A percentile compares a stretch with the other conserved stretches of the same genome.
Conservation (phyloP, 2,329 filamentous ascomycete genomes). For the Scedosporium dehoogii region DNA sequence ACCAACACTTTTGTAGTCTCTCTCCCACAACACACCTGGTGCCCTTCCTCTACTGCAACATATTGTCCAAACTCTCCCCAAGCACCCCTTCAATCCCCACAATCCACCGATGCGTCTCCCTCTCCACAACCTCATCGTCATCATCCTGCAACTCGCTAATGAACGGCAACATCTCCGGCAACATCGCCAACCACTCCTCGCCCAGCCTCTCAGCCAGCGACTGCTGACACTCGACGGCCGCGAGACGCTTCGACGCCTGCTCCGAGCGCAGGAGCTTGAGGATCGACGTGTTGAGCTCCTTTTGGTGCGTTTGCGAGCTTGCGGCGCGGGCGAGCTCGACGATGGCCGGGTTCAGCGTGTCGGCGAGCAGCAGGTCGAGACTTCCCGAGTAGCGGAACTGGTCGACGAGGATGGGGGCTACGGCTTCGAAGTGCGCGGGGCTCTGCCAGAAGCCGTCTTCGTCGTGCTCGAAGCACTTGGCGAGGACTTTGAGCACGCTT, state of each 20-base stretch:
- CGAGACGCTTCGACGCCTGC: constrained; percentile 61
- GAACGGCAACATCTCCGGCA: constrained; percentile 93
- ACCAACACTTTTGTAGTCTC: not conserved
- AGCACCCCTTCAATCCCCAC: constrained; percentile 78
- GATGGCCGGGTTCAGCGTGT: constrained; percentile 61
- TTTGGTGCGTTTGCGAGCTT: constrained; percentile 81
- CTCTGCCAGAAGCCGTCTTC: constrained; percentile 95
- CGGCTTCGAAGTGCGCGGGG: constrained; percentile 70
- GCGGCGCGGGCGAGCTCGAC: constrained; percentile 72
- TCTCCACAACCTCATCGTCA: constrained; percentile 86
- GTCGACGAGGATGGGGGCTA: constrained; percentile 58
- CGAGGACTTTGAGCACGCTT: constrained; percentile 60
- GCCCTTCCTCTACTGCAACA: constrained; percentile 59
- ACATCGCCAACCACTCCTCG: constrained; percentile 83
- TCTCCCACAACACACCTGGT: not conserved
- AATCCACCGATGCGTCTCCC: constrained; percentile 85
- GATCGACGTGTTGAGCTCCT: constrained; percentile 71
- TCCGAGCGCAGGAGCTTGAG: constrained; percentile 71
- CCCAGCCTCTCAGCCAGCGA: constrained; percentile 69
- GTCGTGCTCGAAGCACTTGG: constrained; percentile 74
- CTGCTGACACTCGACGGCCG: constrained; percentile 74
- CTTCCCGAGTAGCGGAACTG: constrained; percentile 56
- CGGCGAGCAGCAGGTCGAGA: constrained; percentile 29
- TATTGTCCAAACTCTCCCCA: constrained; percentile 82
- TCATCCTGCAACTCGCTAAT: constrained; percentile 96